phyloP scores from a whole-genome alignment of 345 rosid species.

The Citrus glauca region DNA sequence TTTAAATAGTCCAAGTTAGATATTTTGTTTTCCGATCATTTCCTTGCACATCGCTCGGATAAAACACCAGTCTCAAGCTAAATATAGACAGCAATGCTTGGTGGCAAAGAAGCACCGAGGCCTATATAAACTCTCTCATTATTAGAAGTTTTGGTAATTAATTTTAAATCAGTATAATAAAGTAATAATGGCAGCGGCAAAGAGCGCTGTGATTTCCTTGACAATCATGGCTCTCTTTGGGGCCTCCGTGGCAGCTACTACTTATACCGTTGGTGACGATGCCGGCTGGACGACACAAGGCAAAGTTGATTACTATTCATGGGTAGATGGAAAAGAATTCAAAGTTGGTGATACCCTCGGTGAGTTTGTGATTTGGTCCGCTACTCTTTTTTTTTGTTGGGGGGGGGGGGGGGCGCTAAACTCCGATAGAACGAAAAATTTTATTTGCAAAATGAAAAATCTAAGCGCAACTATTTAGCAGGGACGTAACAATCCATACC shows the following conservation, averaged over 20 bases:
- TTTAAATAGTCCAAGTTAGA: not conserved
- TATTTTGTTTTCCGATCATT: not conserved
- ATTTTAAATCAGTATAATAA: not conserved
- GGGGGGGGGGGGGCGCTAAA: no score
- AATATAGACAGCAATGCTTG: not conserved
- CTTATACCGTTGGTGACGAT: not conserved
- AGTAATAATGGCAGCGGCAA: not conserved
- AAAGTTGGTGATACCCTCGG: not conserved
- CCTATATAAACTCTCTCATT: not conserved
- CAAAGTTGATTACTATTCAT: not conserved
- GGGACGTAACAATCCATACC: no score
- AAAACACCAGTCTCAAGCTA: not conserved
- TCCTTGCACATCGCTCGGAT: not conserved
- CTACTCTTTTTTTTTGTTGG: no score
- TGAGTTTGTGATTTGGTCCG: not conserved
- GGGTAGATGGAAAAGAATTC: not conserved
- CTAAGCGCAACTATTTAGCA: no score
- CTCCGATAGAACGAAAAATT: no score
- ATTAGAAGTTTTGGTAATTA: not conserved
- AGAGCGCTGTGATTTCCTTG: not conserved
- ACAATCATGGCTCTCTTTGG: constrained; percentile 8
- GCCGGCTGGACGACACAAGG: not conserved
- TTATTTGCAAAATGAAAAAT: no score
- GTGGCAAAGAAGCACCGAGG: not conserved
- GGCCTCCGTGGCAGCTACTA: not conserved